Evolutionary conservation across 2,329 filamentous ascomycete species (phyloP), one percentile per base, ranked within the genome.

Genomic region (Endoconidiophora laricicola): DNA sequence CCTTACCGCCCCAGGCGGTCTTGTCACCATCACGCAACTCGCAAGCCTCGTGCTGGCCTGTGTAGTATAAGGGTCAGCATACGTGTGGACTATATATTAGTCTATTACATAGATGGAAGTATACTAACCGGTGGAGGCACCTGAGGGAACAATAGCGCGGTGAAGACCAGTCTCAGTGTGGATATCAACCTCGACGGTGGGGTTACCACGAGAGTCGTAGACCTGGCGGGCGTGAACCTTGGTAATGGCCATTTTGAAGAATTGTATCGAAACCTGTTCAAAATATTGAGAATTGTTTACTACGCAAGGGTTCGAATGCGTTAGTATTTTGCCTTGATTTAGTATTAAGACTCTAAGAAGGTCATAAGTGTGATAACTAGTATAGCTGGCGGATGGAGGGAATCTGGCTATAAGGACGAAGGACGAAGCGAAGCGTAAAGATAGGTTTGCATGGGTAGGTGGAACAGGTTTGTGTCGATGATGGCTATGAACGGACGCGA

Each of bases 181-280:
- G 60, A 94, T 79, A 67, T 94, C 87, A 60, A 94, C 87, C 76
- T 94, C 87, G 64, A 94, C 86, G 65, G 91, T 98, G 63, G 91
- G 91, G 81, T 98, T 98, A 67, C 79, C 79, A 66, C 91, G 90
- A 68, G 91, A 96, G 79, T 98, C 91, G 79, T 90, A 98, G 74
- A 98, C 87, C 64, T 83, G 88, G 66, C 91, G 84, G 65, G 84
- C 85, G 78, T 88, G 83, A 66, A 91, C 78, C 76, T 88, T 90
- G 69, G 80, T 79, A 70, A 91, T 86, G 63, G 84, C 73, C 91
- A 98, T 98, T 59, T 65, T 88, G 70, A 60, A 52, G 24, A 42
- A 49, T 53, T 33, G 5, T 36, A 47, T 47, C 47, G 51, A 53
- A 47, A 42, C 44, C 42, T 48, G 47, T 50, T 50, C 46, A 43